phyloP scores from a whole-genome alignment of 164 flowering plant species.

The Macadamia integrifolia region DNA sequence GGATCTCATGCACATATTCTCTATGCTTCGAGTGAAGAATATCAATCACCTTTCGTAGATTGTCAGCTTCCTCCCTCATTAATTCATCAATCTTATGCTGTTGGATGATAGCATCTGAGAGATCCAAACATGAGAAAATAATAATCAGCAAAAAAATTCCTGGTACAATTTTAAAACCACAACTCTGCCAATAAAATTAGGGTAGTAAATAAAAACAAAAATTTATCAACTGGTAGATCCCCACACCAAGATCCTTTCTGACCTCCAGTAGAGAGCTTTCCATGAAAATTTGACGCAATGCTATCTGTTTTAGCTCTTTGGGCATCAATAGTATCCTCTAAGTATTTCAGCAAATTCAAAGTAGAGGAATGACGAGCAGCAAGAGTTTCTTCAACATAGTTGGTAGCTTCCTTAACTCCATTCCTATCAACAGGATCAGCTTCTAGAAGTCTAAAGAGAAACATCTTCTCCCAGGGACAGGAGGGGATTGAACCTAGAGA shows the following conservation, averaged over 20 bases:
- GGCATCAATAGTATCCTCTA: conserved; percentile 49
- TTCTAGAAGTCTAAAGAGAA: conserved; percentile 70
- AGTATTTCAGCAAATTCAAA: conserved; percentile 44
- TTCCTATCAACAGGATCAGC: conserved; percentile 27
- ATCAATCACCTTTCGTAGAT: conserved; percentile 50
- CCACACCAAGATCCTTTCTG: conserved; percentile 17
- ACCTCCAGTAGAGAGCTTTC: conserved; percentile 73
- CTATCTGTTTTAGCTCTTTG: conserved; percentile 47
- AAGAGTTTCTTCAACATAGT: conserved; percentile 63
- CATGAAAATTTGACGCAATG: conserved; percentile 37
- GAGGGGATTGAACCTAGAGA: conserved; percentile 57
- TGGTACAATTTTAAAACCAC: not conserved
- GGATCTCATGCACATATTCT: conserved; percentile 57
- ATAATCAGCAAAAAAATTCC: conserved; percentile 2
- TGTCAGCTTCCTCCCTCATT: conserved; percentile 60
- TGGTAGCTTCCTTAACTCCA: conserved; percentile 26
- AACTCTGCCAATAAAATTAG: not conserved
- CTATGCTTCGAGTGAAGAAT: conserved; percentile 69
- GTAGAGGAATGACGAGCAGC: conserved; percentile 59
- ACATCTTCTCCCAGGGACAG: conserved; percentile 72
- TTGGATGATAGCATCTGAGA: conserved; percentile 57
- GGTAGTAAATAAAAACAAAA: conserved; percentile 4
- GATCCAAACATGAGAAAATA: conserved; percentile 9
- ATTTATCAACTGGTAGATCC: conserved; percentile 9
- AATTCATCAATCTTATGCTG: conserved; percentile 55